These are phyloP conservation scores for Penstemon barbatus DNA, from an alignment of 257 asterid genomes.

Conservation along the genomic window DNA sequence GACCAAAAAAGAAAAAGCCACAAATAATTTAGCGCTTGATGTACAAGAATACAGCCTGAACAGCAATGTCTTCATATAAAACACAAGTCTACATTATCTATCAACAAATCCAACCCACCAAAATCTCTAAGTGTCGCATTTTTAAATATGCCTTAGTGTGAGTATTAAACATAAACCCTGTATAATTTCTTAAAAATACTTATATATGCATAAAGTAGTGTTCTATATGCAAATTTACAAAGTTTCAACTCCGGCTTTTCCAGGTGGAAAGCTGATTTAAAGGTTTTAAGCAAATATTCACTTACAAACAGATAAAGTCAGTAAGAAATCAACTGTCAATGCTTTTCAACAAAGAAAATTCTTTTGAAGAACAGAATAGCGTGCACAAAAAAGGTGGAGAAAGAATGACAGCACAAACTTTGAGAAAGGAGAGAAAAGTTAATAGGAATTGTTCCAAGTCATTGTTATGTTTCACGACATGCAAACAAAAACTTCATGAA, in stretches of 20 bases:
- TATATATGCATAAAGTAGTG: slow-evolving; percentile 18
- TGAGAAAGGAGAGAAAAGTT: slow-evolving; percentile 19
- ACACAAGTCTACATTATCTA: slow-evolving; percentile 16
- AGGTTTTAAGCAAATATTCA: slow-evolving; percentile 19
- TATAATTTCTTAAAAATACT: not conserved
- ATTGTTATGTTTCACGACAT: not conserved
- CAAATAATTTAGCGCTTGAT: slow-evolving; percentile 10
- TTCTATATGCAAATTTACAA: slow-evolving; percentile 15
- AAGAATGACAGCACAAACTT: slow-evolving; percentile 1
- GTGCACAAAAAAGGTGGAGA: slow-evolving; percentile 9
- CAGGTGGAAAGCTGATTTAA: slow-evolving; percentile 14
- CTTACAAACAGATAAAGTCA: slow-evolving; percentile 20
- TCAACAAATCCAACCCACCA: slow-evolving; percentile 9
- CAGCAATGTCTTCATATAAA: slow-evolving; percentile 19
- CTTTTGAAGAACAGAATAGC: slow-evolving; percentile 9
- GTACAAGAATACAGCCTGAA: slow-evolving; percentile 23
- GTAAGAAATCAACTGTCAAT: slow-evolving; percentile 12
- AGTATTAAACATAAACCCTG: slow-evolving; percentile 6
- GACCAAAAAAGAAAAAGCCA: slow-evolving; percentile 18
- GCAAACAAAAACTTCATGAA: not conserved
- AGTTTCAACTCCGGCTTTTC: slow-evolving; percentile 15
- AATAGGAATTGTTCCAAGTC: no score
- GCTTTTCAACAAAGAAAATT: slow-evolving; percentile 4
- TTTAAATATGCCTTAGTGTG: slow-evolving; percentile 12
- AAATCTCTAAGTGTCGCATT: slow-evolving; percentile 22